phyloP scores from a whole-genome alignment of 1,139 yeast species.

The Kodamaea arcana region DNA sequence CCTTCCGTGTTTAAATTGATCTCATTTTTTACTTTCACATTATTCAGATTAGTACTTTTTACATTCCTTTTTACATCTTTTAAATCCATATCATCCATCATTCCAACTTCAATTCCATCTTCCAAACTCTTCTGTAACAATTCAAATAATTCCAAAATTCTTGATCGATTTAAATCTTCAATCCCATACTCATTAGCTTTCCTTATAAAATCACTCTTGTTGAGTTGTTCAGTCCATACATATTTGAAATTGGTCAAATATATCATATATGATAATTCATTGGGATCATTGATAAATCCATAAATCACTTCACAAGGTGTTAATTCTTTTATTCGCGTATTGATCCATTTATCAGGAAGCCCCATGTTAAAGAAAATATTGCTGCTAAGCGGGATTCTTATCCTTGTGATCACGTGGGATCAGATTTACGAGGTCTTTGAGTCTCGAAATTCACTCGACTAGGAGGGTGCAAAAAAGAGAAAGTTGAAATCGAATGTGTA shows the following conservation, averaged over 20 bases:
- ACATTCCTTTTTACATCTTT: not conserved
- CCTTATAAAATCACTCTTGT: constrained; percentile 12
- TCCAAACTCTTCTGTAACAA: not conserved
- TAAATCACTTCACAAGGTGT: constrained; percentile 3
- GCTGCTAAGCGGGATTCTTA: too few species aligned
- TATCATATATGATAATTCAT: constrained; percentile 17
- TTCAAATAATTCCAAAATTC: constrained; percentile 10
- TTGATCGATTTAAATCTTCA: constrained; percentile 17
- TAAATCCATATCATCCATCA: not conserved
- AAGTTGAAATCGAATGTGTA: too few species aligned
- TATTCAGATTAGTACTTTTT: too few species aligned
- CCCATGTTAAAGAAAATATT: too few species aligned
- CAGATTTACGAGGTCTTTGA: too few species aligned
- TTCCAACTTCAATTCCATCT: not conserved
- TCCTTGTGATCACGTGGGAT: too few species aligned
- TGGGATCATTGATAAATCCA: constrained; percentile 1
- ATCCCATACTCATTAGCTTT: constrained; percentile 23
- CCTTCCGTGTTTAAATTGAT: not conserved
- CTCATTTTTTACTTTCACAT: not conserved
- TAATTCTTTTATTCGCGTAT: not conserved
- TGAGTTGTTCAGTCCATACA: constrained; percentile 27
- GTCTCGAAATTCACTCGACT: too few species aligned
- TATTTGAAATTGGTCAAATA: constrained; percentile 24
- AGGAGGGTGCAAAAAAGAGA: too few species aligned
- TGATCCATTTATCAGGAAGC: constrained; percentile 1